Evolutionary conservation across 2,329 filamentous ascomycete species (phyloP), one percentile per base, ranked within the genome.

Genomic region (Epichloe baconii): DNA sequence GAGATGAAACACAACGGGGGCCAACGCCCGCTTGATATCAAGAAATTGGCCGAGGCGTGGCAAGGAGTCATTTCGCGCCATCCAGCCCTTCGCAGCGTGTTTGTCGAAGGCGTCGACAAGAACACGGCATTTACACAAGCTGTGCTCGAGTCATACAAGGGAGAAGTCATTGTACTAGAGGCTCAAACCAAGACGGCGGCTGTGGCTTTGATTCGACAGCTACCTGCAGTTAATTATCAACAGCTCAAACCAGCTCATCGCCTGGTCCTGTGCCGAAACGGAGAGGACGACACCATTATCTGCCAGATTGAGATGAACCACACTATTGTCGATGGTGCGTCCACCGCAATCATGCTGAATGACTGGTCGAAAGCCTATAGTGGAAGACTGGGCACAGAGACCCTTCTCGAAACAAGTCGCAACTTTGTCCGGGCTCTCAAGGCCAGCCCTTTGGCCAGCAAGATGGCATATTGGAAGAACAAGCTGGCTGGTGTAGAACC

Each of bases 291-390:
- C 4, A 48, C 52, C 23, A 52, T 61, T 4, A 50, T 53, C 42
- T 59, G 61, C 50, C 57, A 57, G 26, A 50, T 70, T 12, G 65
- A 68, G 17, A 61, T 70, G 55, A 68, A 61, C 47, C 66, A 68
- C 47, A 60, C 62, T 2, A 49, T 68, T 10, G 60, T 61, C 3
- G 66, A 69, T 23, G 66, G 64, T 5, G 56, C 61, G 21, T 67
- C 66, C 0, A 58, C 61, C 31, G 45, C 38, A 21, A 50, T 53
- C 19, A 12, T 55, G 7, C 31, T 56, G 44, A 47, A 52, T 10
- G 48, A 52, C 43, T 37, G 49, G 49, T 47, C 51, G 40, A 35
- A 23, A 43, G 43, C 49, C 37, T 45, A 54, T 40, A 38, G 48
- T 17, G 36, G 48, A 34, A 21, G 2, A 34, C 31, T 48, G 10